phyloP scores from a whole-genome alignment of 441 rosid species.

The Metrosideros polymorpha region DNA sequence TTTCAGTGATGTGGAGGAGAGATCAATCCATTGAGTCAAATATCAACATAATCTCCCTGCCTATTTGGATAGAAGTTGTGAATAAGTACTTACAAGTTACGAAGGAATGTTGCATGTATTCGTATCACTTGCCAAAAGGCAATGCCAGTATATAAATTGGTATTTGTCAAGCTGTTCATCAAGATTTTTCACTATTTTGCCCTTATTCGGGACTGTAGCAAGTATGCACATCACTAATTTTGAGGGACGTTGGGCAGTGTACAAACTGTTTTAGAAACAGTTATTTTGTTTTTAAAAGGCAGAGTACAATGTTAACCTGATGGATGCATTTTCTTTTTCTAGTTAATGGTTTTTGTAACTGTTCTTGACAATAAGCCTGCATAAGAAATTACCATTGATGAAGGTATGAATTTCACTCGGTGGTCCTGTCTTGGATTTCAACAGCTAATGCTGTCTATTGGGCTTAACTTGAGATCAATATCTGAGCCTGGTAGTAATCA shows the following conservation, averaged over 20 bases:
- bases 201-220: not conserved
- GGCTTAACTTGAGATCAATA: not conserved
- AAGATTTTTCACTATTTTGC: not conserved
- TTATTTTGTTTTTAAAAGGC: not conserved
- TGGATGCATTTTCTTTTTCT: not conserved
- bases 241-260: not conserved
- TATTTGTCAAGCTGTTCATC: not conserved
- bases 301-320: not conserved
- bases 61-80: not conserved
- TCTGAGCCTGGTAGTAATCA: not conserved
- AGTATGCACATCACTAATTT: not conserved
- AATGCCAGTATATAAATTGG: not conserved
- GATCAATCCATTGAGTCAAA: not conserved
- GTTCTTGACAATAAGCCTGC: not conserved
- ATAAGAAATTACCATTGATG: not conserved
- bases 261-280: not conserved
- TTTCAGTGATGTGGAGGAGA: not conserved
- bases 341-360: not conserved
- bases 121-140: not conserved
- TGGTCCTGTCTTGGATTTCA: not conserved
- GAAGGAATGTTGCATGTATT: not conserved
- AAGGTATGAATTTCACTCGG: not conserved
- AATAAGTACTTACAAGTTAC: not conserved
- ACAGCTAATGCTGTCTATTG: not conserved
- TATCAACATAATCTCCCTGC: not conserved